Evolutionary conservation across 179 eudicot genomes (phyloP).

Genomic region (Spergularia azorica): DNA sequence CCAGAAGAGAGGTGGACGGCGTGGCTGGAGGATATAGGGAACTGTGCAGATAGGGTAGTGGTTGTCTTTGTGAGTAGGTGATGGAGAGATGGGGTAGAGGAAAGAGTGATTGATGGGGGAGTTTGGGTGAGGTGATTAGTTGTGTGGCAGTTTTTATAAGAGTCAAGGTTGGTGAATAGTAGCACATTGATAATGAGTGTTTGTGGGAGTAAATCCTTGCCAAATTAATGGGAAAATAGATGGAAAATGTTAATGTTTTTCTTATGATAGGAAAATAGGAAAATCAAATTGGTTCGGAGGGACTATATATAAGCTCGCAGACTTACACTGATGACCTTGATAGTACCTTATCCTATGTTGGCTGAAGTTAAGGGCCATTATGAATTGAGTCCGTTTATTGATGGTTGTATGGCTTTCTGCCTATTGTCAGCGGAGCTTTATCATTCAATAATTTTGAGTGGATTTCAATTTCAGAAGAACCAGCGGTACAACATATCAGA

Average conservation of each 20-base stretch:
- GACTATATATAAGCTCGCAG: background rate
- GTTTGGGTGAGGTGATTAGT: background rate
- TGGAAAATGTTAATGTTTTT: too few relatives aligned
- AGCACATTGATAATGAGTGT: too few relatives aligned
- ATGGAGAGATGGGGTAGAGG: background rate
- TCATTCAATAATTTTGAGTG: slow-evolving; percentile 4
- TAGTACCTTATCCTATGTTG: background rate
- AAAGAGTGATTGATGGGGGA: background rate
- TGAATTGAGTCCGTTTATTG: background rate
- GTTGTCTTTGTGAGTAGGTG: background rate
- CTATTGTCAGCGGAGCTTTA: background rate
- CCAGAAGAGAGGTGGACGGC: too few relatives aligned
- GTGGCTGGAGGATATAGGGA: too few relatives aligned
- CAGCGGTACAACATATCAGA: slow-evolving; percentile 90
- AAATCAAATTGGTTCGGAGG: too few relatives aligned
- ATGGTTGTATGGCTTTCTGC: background rate
- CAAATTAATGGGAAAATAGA: too few relatives aligned
- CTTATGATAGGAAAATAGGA: too few relatives aligned
- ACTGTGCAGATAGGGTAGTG: too few relatives aligned
- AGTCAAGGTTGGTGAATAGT: too few relatives aligned
- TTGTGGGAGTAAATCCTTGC: too few relatives aligned
- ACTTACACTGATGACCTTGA: background rate
- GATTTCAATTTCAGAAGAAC: slow-evolving; percentile 47
- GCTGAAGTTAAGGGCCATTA: background rate
- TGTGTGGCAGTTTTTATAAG: background rate